Evolutionary conservation across 495 filamentous ascomycete species (phyloP).

Genomic region (Penicillium odoratum): DNA sequence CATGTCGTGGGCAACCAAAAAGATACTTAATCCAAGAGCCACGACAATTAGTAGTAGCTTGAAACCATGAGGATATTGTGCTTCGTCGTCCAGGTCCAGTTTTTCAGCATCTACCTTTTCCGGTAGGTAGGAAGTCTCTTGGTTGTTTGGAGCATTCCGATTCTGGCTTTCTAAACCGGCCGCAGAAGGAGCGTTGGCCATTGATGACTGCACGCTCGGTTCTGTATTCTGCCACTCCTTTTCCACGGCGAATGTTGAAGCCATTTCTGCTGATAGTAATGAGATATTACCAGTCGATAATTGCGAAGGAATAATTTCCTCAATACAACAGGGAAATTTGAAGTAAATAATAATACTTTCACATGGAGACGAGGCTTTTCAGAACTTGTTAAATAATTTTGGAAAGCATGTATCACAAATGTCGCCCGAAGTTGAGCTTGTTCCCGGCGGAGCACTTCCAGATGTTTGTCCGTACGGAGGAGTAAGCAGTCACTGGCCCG

Average conservation of each 20-base stretch:
- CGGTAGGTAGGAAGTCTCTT: slow-evolving; percentile 2
- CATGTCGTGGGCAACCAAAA: slow-evolving; percentile 48
- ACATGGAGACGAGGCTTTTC: neutral
- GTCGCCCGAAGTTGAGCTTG: neutral
- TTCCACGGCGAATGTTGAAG: slow-evolving; percentile 3
- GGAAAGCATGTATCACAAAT: neutral
- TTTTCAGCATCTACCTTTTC: slow-evolving; percentile 5
- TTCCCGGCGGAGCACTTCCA: neutral
- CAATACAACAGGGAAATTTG: neutral
- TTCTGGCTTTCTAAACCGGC: slow-evolving; percentile 2
- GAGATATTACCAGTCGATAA: neutral
- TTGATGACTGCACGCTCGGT: slow-evolving; percentile 4
- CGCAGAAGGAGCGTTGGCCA: neutral
- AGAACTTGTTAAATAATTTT: neutral
- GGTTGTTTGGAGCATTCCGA: slow-evolving; percentile 2
- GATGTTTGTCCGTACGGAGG: slow-evolving; percentile 4
- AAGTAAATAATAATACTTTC: neutral
- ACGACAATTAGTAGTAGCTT: slow-evolving; percentile 40
- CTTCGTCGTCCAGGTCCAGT: slow-evolving; percentile 7
- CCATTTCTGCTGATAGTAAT: slow-evolving; percentile 4
- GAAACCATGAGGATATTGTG: slow-evolving; percentile 16
- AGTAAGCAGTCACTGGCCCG: neutral
- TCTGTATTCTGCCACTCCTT: slow-evolving; percentile 1
- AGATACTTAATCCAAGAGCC: slow-evolving; percentile 44
- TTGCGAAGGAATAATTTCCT: neutral